These are phyloP conservation scores for Kwoniella botswanensis DNA, from an alignment of 768 basidiomycete genomes.

Conservation along the genomic window DNA sequence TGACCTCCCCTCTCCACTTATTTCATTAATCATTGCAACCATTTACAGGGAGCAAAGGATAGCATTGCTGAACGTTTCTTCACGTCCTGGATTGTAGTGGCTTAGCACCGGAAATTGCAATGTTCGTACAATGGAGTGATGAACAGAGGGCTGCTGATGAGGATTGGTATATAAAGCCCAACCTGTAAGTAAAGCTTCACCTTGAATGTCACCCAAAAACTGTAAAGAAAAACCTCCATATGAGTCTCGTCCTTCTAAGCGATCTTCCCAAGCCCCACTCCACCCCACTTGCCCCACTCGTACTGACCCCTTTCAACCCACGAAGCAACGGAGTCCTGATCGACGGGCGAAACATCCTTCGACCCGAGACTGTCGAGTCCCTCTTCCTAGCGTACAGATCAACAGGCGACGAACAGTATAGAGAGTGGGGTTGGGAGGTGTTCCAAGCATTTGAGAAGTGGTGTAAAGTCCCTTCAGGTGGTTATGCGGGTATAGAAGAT, in stretches of 20 bases:
- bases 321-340: conserved; percentile 59
- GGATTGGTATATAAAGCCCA: conserved; percentile 88
- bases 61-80: neutral
- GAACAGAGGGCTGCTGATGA: conserved; percentile 60
- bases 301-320: neutral
- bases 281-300: conserved; percentile 3
- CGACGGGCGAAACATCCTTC: conserved; percentile 91
- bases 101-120: conserved; percentile 84
- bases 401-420: conserved; percentile 80
- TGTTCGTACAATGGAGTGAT: conserved; percentile 68
- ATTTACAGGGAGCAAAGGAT: neutral
- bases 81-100: conserved; percentile 63
- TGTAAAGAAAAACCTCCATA: too few relatives aligned
- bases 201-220: neutral
- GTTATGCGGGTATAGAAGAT: conserved; percentile 81
- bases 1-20: conserved; percentile 3
- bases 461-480: conserved; percentile 75
- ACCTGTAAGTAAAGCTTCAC: conserved; percentile 38
- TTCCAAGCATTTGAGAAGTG: conserved; percentile 87
- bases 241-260: neutral
- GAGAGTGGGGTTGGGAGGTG: conserved; percentile 83
- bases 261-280: neutral
- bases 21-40: neutral
- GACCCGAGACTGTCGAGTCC: conserved; percentile 93
- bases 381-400: conserved; percentile 89